Conservation (phyloP, 768 basidiomycete species). For the Collybia nuda region DNA sequence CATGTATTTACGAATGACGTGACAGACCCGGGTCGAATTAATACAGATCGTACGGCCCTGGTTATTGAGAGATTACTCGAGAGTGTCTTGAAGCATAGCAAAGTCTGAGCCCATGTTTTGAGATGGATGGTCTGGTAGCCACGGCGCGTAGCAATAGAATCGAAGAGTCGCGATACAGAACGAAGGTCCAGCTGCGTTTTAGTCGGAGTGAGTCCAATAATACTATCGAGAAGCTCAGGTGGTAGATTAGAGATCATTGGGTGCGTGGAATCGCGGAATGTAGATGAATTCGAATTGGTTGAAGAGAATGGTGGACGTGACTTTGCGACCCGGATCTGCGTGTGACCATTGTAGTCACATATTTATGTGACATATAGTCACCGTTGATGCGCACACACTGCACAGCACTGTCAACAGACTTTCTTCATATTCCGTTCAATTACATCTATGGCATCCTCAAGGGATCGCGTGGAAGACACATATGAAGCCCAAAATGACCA, state of each 20-base stretch:
- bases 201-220: not conserved
- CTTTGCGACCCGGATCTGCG: too few relatives aligned
- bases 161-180: not conserved
- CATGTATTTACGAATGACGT: not conserved
- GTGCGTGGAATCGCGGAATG: too few relatives aligned
- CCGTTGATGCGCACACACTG: too few relatives aligned
- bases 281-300: too few relatives aligned
- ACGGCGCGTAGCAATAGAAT: not conserved
- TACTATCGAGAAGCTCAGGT: not conserved
- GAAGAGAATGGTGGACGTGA: too few relatives aligned
- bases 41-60: not conserved
- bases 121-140: not conserved
- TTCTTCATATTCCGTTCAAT: not conserved
- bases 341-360: too few relatives aligned
- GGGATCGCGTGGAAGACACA: slow-evolving; percentile 58
- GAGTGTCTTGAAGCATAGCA: not conserved
- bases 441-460: slow-evolving; percentile 37
- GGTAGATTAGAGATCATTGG: not conserved
- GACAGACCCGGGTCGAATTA: not conserved
- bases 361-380: too few relatives aligned
- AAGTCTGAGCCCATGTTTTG: not conserved
- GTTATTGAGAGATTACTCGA: not conserved
- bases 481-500: slow-evolving; percentile 89
- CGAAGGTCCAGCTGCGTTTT: not conserved
- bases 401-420: not conserved